These are phyloP conservation scores for Claviceps sp. DNA, from an alignment of 2,329 filamentous ascomycete genomes.

Conservation along the genomic window DNA sequence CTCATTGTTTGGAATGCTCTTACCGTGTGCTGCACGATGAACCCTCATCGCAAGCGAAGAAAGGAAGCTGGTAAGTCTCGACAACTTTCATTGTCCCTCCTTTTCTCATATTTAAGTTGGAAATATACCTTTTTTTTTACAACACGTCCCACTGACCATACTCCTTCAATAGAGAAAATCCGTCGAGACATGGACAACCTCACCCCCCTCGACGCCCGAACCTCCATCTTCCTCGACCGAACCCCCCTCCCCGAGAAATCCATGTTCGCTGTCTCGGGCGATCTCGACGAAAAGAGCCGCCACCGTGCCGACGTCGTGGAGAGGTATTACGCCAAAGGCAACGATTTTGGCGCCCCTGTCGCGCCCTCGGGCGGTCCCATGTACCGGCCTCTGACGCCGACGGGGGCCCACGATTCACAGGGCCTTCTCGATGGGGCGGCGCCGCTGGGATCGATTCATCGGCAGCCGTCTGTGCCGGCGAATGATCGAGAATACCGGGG, in stretches of 20 bases:
- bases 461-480: not conserved
- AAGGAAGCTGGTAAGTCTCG: conserved; percentile 70
- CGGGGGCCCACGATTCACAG: conserved; percentile 20
- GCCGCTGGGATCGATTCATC: conserved; percentile 21
- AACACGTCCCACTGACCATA: conserved; percentile 1
- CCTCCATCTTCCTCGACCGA: conserved; percentile 65
- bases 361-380: conserved; percentile 15
- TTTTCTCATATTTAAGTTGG: not conserved
- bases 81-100: not conserved
- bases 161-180: conserved; percentile 49
- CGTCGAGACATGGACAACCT: conserved; percentile 68
- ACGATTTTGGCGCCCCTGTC: conserved; percentile 10
- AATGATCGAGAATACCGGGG: conserved; percentile 5
- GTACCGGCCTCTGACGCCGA: conserved; percentile 26
- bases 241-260: conserved; percentile 21
- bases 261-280: conserved; percentile 30
- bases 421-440: conserved; percentile 27
- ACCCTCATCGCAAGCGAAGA: conserved; percentile 77
- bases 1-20: conserved; percentile 83
- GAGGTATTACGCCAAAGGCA: conserved; percentile 15
- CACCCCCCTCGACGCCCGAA: conserved; percentile 75
- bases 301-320: conserved; percentile 21
- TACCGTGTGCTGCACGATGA: conserved; percentile 68
- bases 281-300: conserved; percentile 22
- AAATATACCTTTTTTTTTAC: not conserved